Base-by-base conservation (phyloP, 1,139 yeast species). In the Saccharomycopsis phalli region DNA sequence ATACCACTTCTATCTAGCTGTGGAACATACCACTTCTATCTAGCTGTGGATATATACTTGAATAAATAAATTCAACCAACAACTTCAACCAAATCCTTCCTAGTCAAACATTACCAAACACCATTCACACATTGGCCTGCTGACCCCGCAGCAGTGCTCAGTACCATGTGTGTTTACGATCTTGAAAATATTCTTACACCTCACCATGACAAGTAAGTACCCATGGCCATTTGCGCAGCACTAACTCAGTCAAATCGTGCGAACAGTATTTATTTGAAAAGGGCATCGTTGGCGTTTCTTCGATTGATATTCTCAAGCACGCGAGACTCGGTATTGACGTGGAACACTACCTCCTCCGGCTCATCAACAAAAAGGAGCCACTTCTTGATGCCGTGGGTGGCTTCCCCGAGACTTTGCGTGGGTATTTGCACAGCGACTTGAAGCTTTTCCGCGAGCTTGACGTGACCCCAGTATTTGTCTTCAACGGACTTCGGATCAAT, bases 321-420 rank as follows among this genome's bases (percentile, higher is more conserved):
- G 71, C 88, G 31, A 74, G 81, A 13, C 62, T 87, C 40, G 96
- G 95, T 40, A 81, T 87, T 37, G 95, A 87, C 56, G 93, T 81
- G 17, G 83, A 78, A 50, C 87, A 84, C 55, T 84, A 84, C 53
- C 61, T 82, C 36, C 65, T 80, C 29, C 62, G 84, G 44, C 66
- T 81, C 36, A 62, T 81, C 47, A 69, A 79, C 4, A 78, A 77
- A 49, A 76, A 76, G 45, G 94, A 84, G 51, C 82, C 82, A 40
- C 72, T 73, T 49, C 62, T 79, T 38, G 82, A 81, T 38, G 94
- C 94, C 4, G 71, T 82, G 48, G 95, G 95, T 6, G 95, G 95
- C 0, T 71, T 81, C 42, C 95, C 95, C 1, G 59, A 72, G 32
- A 72, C 84, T 2, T 61, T 87, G 48, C 68, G 66, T 47, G 68